These are phyloP conservation scores for Ascochyta koolunga DNA, from an alignment of 2,329 filamentous ascomycete species.

Conservation along the genomic window DNA sequence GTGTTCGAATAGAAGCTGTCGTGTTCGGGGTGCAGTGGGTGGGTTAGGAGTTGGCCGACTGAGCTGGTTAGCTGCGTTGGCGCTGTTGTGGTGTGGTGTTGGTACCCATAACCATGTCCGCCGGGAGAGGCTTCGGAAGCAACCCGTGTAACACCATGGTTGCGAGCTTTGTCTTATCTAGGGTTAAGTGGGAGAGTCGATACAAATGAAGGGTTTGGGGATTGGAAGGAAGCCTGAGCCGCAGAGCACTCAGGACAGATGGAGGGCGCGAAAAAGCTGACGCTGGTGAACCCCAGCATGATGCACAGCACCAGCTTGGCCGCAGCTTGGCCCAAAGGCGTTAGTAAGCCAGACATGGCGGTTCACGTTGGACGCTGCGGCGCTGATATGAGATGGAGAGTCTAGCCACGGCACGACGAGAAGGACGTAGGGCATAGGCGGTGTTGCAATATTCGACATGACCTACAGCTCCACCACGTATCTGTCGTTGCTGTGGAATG, in stretches of 20 bases:
- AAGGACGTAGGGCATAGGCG: neutral
- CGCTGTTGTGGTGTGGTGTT: constrained; percentile 5
- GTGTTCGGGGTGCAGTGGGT: constrained; percentile 46
- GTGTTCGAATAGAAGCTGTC: constrained; percentile 44
- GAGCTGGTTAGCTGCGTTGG: constrained; percentile 17
- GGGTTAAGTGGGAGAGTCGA: too few species aligned
- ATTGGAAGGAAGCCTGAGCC: neutral
- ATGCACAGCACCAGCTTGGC: constrained; percentile 13
- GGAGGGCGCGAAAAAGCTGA: constrained; percentile 2
- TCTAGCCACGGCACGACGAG: neutral
- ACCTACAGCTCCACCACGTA: neutral
- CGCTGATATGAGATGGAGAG: constrained; percentile 11
- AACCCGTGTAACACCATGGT: constrained; percentile 29
- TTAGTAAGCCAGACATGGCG: constrained; percentile 3
- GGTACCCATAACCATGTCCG: constrained; percentile 33
- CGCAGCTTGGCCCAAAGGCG: neutral
- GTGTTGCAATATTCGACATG: neutral
- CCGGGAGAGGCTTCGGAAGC: constrained; percentile 45
- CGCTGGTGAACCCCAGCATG: constrained; percentile 8
- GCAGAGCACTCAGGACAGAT: constrained; percentile 2
- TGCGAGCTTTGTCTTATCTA: too few species aligned
- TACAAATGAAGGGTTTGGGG: neutral
- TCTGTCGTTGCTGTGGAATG: neutral
- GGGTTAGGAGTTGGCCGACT: constrained; percentile 46
- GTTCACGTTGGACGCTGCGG: constrained; percentile 16